A percentile compares a stretch with the other conserved stretches of the same genome.
These are phyloP conservation scores for Discostella stelligera DNA, from an alignment of 352 stramenopile species.

Conservation along the genomic window DNA sequence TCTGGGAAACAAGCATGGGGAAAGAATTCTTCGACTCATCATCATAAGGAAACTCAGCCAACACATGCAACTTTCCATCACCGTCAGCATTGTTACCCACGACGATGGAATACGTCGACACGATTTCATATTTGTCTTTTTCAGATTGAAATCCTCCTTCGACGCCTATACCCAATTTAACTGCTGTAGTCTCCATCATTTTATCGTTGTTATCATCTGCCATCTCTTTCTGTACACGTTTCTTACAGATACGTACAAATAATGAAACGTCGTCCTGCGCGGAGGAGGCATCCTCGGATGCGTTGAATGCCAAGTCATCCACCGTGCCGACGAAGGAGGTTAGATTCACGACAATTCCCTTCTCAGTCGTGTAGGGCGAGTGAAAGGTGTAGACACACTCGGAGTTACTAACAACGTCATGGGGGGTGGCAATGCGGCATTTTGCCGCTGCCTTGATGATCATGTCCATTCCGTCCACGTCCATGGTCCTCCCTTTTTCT, in stretches of 20 bases:
- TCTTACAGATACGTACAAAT: constrained; percentile 55
- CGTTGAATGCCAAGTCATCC: constrained; percentile 67
- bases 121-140: constrained; percentile 88
- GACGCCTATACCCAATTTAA: constrained; percentile 94
- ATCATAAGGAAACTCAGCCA: constrained; percentile 63
- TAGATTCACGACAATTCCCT: constrained; percentile 91
- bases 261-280: constrained; percentile 32
- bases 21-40: constrained; percentile 66
- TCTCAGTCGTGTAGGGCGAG: constrained; percentile 81
- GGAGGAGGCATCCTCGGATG: constrained; percentile 19
- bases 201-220: constrained; percentile 18
- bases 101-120: constrained; percentile 85
- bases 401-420: constrained; percentile 90
- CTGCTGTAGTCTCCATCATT: constrained; percentile 39
- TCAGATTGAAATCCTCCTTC: constrained; percentile 92
- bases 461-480: constrained; percentile 44
- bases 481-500: no score
- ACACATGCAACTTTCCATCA: constrained; percentile 13
- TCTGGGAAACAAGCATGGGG: constrained; percentile 64
- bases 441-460: constrained; percentile 55
- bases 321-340: constrained; percentile 91
- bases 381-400: constrained; percentile 98
- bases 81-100: constrained; percentile 67
- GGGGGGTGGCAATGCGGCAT: constrained; percentile 59
- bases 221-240: constrained; percentile 49